phyloP scores from a whole-genome alignment of 192 early-diverging fungal species.

The Bifiguratus adelaidae region DNA sequence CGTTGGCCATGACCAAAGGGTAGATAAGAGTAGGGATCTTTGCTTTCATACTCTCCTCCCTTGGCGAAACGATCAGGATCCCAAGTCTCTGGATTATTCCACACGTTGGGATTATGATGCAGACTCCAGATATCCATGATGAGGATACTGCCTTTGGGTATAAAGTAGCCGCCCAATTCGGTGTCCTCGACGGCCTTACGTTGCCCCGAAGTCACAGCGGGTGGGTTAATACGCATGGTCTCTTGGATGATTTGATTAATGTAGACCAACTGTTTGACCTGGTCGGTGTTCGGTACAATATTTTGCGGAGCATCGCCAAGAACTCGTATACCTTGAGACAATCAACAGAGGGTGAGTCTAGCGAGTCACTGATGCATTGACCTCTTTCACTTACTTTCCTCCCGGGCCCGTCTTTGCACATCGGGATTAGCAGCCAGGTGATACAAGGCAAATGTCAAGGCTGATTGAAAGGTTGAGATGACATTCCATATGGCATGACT shows the following conservation, averaged over 20 bases:
- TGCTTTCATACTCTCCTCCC: slow-evolving; percentile 2
- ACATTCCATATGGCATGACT: too few relatives aligned
- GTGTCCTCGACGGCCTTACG: not conserved
- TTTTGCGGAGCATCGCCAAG: slow-evolving; percentile 38
- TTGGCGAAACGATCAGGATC: slow-evolving; percentile 2
- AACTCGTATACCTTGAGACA: too few relatives aligned
- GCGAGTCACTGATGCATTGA: too few relatives aligned
- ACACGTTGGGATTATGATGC: not conserved
- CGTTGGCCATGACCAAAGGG: slow-evolving; percentile 2
- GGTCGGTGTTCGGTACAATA: slow-evolving; percentile 33
- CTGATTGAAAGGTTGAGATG: too few relatives aligned
- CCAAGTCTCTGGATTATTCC: slow-evolving; percentile 1
- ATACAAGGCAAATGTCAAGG: too few relatives aligned
- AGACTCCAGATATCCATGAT: not conserved
- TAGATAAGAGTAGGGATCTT: slow-evolving; percentile 8
- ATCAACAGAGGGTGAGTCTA: too few relatives aligned
- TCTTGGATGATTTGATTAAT: slow-evolving; percentile 36
- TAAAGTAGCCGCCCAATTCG: not conserved
- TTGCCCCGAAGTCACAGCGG: not conserved
- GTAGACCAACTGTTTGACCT: slow-evolving; percentile 35
- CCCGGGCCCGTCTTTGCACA: too few relatives aligned
- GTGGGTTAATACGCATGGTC: not conserved
- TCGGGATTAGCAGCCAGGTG: too few relatives aligned
- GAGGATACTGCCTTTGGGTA: not conserved
- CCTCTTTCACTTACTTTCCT: too few relatives aligned